These are phyloP conservation scores for Ampelomyces quisqualis DNA, from an alignment of 2,329 filamentous ascomycete genomes.

Conservation along the genomic window DNA sequence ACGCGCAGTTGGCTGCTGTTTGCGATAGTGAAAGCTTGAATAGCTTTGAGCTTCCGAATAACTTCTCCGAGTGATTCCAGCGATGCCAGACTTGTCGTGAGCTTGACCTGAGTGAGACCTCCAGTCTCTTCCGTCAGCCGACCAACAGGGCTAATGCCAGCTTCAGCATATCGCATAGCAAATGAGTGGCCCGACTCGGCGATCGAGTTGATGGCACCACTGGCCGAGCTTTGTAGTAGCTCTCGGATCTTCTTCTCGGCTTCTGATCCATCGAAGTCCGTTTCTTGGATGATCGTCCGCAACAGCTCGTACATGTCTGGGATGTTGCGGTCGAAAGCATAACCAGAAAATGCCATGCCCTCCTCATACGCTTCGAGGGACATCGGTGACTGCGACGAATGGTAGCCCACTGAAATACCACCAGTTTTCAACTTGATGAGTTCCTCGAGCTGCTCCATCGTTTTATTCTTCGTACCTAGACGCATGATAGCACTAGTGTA, in stretches of 20 bases:
- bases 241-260: constrained; percentile 82
- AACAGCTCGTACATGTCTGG: constrained; percentile 88
- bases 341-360: constrained; percentile 80
- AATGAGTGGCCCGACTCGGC: constrained; percentile 87
- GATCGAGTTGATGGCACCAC: constrained; percentile 87
- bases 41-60: constrained; percentile 78
- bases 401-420: constrained; percentile 80
- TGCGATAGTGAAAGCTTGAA: constrained; percentile 75
- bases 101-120: constrained; percentile 86
- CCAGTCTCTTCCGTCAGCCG: constrained; percentile 80
- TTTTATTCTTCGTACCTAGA: constrained; percentile 80
- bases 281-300: constrained; percentile 76
- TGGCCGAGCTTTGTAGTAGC: constrained; percentile 80
- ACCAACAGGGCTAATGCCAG: constrained; percentile 70
- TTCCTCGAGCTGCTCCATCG: constrained; percentile 94
- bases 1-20: constrained; percentile 69
- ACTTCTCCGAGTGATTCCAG: constrained; percentile 73
- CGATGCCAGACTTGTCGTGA: constrained; percentile 75
- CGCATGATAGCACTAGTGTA: constrained; percentile 94
- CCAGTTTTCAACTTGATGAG: constrained; percentile 95
- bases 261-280: constrained; percentile 82
- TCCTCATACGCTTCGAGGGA: constrained; percentile 72
- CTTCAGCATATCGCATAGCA: constrained; percentile 80
- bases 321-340: constrained; percentile 85
- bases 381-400: constrained; percentile 74